Evolutionary conservation across 208 protist genomes (phyloP).

Genomic region (Endotrypanum monterogeii): DNA sequence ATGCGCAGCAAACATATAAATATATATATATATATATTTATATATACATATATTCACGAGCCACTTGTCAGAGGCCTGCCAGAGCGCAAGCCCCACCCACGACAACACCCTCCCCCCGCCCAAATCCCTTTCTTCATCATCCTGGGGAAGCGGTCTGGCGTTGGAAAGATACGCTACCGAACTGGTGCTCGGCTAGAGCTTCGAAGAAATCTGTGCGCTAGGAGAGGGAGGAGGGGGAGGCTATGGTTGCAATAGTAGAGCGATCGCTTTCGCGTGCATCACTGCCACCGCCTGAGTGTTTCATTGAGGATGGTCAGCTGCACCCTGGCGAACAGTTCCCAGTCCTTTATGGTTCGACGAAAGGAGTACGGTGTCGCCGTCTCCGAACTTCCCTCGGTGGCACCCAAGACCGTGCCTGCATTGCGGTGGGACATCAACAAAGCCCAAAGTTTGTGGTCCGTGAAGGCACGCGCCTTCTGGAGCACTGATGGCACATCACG

Average conservation of each 20-base stretch:
- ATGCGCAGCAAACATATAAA: too few species aligned
- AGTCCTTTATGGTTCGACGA: slow-evolving; percentile 23
- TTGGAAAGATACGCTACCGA: too few species aligned
- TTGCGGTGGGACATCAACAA: slow-evolving; percentile 11
- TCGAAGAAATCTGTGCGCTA: not conserved
- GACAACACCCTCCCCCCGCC: too few species aligned
- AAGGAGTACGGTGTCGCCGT: slow-evolving; percentile 1
- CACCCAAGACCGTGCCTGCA: slow-evolving; percentile 11
- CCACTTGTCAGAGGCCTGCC: too few species aligned
- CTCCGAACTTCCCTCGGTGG: not conserved
- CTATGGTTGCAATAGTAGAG: not conserved
- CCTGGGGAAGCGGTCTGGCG: too few species aligned
- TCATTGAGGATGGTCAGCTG: slow-evolving; percentile 3
- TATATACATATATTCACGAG: too few species aligned
- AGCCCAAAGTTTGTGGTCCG: slow-evolving; percentile 18
- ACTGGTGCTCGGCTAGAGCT: too few species aligned
- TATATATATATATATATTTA: too few species aligned
- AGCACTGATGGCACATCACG: slow-evolving; percentile 9
- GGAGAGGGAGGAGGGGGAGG: not conserved
- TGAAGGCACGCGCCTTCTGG: slow-evolving; percentile 5
- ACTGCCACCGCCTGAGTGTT: not conserved
- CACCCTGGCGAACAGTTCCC: slow-evolving; percentile 21
- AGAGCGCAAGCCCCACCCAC: too few species aligned
- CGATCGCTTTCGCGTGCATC: not conserved
- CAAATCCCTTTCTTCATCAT: too few species aligned